A percentile compares a stretch with the other conserved stretches of the same genome.
These are phyloP conservation scores for Exophiala mesophila DNA, from an alignment of 2,329 filamentous ascomycete species.

Conservation along the genomic window DNA sequence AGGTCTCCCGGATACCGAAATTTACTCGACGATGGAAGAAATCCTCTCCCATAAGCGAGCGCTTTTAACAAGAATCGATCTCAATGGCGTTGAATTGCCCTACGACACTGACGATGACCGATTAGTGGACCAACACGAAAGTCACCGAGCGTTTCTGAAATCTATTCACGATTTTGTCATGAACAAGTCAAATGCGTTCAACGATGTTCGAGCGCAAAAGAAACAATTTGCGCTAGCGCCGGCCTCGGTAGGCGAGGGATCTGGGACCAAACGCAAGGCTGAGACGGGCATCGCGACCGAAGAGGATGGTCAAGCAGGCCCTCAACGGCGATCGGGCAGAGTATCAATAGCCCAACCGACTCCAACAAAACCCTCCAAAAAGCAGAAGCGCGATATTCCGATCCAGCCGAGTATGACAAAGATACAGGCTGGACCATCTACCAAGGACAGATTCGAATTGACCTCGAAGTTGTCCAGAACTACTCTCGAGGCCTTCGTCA, in stretches of 20 bases:
- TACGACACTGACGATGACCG: conserved; percentile 47
- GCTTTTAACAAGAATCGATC: conserved; percentile 58
- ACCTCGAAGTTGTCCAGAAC: conserved; percentile 76
- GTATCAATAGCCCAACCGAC: conserved; percentile 4
- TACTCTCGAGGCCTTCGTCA: conserved; percentile 72
- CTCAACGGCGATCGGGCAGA: conserved; percentile 23
- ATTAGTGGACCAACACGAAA: conserved; percentile 68
- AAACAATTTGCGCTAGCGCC: conserved; percentile 17
- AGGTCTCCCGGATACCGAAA: conserved; percentile 68
- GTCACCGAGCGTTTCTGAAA: conserved; percentile 73
- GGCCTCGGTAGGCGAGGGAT: neutral
- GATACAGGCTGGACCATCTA: conserved; percentile 19
- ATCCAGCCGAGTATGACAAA: conserved; percentile 2
- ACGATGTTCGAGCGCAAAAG: conserved; percentile 37
- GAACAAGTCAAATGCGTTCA: conserved; percentile 58
- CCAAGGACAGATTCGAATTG: conserved; percentile 50
- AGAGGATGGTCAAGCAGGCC: conserved; percentile 25
- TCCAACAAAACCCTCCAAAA: conserved; percentile 17
- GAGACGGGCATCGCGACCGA: conserved; percentile 36
- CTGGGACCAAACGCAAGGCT: conserved; percentile 20
- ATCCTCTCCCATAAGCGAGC: conserved; percentile 64
- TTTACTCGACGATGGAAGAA: conserved; percentile 62
- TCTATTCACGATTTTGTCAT: conserved; percentile 70
- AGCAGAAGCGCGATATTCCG: conserved; percentile 13
- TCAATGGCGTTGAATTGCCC: conserved; percentile 57